Evolutionary conservation across 1,284 basidiomycete species (phyloP), one percentile per base, ranked within the genome.

Genomic region (Malassezia furfur): DNA sequence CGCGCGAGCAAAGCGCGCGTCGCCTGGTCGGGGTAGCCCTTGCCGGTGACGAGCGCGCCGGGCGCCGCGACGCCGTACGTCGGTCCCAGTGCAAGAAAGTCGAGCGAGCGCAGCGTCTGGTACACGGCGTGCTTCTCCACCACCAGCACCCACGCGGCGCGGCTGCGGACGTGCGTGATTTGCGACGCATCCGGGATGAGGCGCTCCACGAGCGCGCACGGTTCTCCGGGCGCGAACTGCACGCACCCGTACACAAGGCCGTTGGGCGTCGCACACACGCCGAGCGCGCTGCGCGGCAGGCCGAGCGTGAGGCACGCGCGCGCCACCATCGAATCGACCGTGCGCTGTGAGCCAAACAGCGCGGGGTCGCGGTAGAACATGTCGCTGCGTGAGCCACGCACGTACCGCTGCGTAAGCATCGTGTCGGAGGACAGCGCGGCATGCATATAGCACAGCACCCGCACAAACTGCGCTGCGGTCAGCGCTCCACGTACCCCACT

Each of bases 41-140:
- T 66, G 0, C 58, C 69, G 14, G 57, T 48, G 32, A 51, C 22
- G 11, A 47, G 21, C 12, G 35, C 46, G 12, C 48, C 52, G 3
- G 25, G 28, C 8, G 28, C 34, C 22, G 15, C 7, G 12, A 53
- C 35, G 1, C 46, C 47, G 34, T 38, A 22, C 9, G n/a, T 7
- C 0, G n/a, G n/a, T n/a, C 38, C 48, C n/a, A 41, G 38, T 0
- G 50, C 35, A 12, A 55, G 43, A 30, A 57, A 57, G 15, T 32
- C 19, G 30, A 22, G 12, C 19, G 55, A 38, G 6, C 34, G 43
- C 11, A 57, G 47, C n/a, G 55, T 57, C 34, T 63, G 55, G 46
- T 67, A 67, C 17, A 60, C 58, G 0, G 67, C 65, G 32, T 70
- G 66, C 35, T 72, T 72, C 54, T 72, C 69, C 3, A 72, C 68